Evolutionary conservation across 139 green algal genomes (phyloP), one percentile per base, ranked within the genome.

Genomic region (Pedinophyceae sp.): DNA sequence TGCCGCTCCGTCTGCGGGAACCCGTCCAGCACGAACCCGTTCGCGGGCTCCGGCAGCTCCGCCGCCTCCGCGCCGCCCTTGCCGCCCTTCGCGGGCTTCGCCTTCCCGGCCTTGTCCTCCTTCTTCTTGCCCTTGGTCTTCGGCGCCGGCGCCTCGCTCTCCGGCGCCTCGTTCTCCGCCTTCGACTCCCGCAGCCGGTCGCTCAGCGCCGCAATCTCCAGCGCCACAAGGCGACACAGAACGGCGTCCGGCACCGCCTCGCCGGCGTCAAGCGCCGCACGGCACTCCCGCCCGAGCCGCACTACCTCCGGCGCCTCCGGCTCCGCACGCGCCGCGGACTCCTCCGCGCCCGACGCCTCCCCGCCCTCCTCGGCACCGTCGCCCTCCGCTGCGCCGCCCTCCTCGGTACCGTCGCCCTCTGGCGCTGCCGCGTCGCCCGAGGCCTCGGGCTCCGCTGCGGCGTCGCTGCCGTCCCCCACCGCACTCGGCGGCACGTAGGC

Each of bases 11-110:
- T 84, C 27, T 57, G 55, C 1, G 81, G 81, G 66, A 81, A 89
- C 23, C 78, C 81, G 34, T 86, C 78, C 26, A 86, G 39, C 2
- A 86, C 67, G 66, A 83, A 89, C 26, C 81, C 81, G 48, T 43
- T 51, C 20, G 16, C 39, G 38, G n/a, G n/a, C 24, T 38, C 46
- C 25, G 22, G 38, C 25, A 34, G 55, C 28, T 23, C 48, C 26
- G 20, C 54, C 20, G 47, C 54, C 26, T 24, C 59, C 1, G 17
- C 54, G 20, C 38, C 39, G 4, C 30, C 45, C 3, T 24, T 38
- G 18, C 13, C 13, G 34, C 10, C 10, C 34, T 50, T 53, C 18
- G n/a, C 55, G 27, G 16, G 19, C 25, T 54, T 15, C 23, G 34
- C 34, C 13, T 7, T 13, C 34, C 13, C 13, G 34, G 17, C 45